Base-by-base conservation (phyloP, 352 stramenopile genomes). In the Globisporangium nagaii region DNA sequence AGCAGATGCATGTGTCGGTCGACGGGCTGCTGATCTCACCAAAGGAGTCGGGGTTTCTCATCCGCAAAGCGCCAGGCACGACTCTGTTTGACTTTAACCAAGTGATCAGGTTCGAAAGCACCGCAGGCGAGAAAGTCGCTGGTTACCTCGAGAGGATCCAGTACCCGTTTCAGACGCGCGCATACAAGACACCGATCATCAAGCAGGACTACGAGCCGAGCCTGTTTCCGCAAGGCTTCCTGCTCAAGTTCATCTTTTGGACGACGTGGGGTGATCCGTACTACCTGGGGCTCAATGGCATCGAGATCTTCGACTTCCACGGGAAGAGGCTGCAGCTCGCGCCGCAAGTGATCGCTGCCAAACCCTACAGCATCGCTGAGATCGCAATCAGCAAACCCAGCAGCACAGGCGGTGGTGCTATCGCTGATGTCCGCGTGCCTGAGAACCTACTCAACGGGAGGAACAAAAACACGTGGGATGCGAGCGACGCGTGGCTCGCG, bases 201-300 rank as follows among this genome's bases (percentile, higher is more conserved):
- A 53, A 66, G 25, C 89, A 97, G 66, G 82, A 96, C 45, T 97
- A 97, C 69, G 89, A 97, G 56, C 65, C 86, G 9, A 63, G 69
- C 12, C 58, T 96, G 1, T 91, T 79, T 59, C 87, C 86, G 2
- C 80, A 90, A 56, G 86, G 89, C 1, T 90, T 90, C 44, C 49
- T 91, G n/a, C 63, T 97, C 45, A 93, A 96, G 53, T 62, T 95
- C 11, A 61, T 93, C 0, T 77, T 84, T 25, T 92, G 81, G 79
- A 72, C 74, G 17, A 88, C 84, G 12, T 95, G 80, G 82, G 86
- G 86, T 0, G 86, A 95, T 55, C 85, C 81, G 12, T 90, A 90
- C 49, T 95, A 91, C 43, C 52, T 96, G 1, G 85, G 85, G 0
- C 64, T 95, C 15, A 91, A 95, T 28, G 77, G 80, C 6, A 30